Conservation (phyloP, 2,329 filamentous ascomycete genomes). For the Juglanconis oblonga region DNA sequence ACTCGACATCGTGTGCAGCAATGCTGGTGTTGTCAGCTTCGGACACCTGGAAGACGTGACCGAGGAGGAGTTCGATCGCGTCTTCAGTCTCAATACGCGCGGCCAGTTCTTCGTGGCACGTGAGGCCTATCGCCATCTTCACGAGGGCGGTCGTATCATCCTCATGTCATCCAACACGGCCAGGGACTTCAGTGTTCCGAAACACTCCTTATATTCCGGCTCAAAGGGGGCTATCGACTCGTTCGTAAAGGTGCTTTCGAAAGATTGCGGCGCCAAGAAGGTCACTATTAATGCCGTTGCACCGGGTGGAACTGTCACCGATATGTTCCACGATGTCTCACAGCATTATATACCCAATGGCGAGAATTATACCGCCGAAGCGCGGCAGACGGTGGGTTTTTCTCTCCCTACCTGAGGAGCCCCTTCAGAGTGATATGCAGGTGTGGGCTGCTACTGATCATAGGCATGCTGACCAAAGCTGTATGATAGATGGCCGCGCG, state of each 20-base stretch:
- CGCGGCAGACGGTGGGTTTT: constrained; percentile 47
- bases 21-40: constrained; percentile 67
- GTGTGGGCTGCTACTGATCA: not conserved
- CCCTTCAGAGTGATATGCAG: too few relatives aligned
- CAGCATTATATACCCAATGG: constrained; percentile 60
- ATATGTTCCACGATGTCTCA: constrained; percentile 64
- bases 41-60: constrained; percentile 66
- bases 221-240: constrained; percentile 76
- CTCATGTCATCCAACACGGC: constrained; percentile 71
- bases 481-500: constrained; percentile 51
- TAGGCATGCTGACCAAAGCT: not conserved
- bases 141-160: constrained; percentile 67
- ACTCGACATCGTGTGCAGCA: constrained; percentile 69
- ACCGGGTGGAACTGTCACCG: constrained; percentile 61
- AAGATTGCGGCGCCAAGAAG: constrained; percentile 62
- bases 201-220: constrained; percentile 71
- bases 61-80: constrained; percentile 69
- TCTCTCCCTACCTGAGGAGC: not conserved
- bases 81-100: constrained; percentile 65
- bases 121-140: constrained; percentile 66
- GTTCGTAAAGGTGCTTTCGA: constrained; percentile 72
- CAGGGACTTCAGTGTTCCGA: constrained; percentile 65
- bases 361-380: constrained; percentile 51
- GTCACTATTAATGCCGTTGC: constrained; percentile 64
- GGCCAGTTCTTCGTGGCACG: constrained; percentile 72